Evolutionary conservation across 225 moss, liverwort and hornwort species (phyloP).

Genomic region (Bryoerythrophyllum caledonicum): DNA sequence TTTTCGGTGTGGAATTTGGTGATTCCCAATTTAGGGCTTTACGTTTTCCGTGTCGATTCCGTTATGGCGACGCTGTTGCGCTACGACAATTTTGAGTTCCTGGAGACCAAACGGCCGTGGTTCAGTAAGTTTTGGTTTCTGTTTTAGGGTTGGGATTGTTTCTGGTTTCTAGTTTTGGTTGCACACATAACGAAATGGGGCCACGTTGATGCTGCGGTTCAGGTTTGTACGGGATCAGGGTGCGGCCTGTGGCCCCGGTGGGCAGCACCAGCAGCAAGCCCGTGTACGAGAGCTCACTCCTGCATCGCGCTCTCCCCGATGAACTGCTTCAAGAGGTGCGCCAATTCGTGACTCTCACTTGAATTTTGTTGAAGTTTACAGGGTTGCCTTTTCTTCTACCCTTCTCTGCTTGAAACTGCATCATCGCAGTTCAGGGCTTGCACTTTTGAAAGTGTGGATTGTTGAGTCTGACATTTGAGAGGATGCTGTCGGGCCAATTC

Average conservation of each 20-base stretch:
- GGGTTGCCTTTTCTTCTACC: neutral
- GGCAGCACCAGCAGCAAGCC: constrained; percentile 89
- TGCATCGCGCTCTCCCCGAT: constrained; percentile 91
- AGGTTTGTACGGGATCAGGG: constrained; percentile 94
- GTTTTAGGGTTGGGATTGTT: neutral
- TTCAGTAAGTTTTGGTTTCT: constrained; percentile 59
- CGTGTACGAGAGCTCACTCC: constrained; percentile 60
- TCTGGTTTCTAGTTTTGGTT: neutral
- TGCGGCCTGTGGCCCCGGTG: constrained; percentile 90
- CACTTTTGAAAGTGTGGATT: neutral
- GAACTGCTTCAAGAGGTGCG: constrained; percentile 93
- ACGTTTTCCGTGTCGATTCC: neutral
- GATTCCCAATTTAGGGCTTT: constrained; percentile 25
- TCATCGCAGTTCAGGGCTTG: neutral
- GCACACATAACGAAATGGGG: constrained; percentile 10
- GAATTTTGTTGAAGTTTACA: neutral
- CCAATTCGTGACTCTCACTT: neutral
- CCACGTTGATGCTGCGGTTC: constrained; percentile 27
- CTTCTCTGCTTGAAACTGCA: neutral
- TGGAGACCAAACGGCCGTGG: constrained; percentile 91
- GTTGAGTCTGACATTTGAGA: neutral
- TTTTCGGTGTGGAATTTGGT: neutral
- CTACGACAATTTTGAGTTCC: constrained; percentile 56
- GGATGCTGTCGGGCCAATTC: neutral
- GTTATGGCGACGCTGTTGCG: constrained; percentile 50